Evolutionary conservation across 164 flowering plant species (phyloP).

Genomic region (Magnolia kwangsiensis): DNA sequence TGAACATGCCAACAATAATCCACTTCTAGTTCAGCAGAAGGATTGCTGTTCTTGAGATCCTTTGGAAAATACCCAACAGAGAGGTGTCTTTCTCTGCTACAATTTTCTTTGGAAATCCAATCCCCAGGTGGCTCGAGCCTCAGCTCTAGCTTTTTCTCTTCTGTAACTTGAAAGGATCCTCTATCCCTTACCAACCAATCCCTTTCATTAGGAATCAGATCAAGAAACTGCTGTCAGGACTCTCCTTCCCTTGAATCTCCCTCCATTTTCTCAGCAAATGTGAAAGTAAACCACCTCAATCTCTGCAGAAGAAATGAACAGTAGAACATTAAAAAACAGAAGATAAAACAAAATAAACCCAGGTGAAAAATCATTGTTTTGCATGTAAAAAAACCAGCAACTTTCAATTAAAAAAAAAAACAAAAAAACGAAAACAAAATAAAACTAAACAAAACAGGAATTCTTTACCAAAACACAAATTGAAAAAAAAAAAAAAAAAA

Average conservation of each 20-base stretch:
- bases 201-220: constrained; percentile 50
- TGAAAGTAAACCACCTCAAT: no score
- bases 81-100: constrained; percentile 22
- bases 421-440: no score
- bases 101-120: constrained; percentile 2
- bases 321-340: no score
- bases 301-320: no score
- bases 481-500: no score
- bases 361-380: no score
- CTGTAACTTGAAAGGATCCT: constrained; percentile 34
- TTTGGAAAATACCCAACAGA: constrained; percentile 37
- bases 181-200: constrained; percentile 37
- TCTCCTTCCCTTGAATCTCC: constrained; percentile 36
- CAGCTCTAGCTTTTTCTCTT: constrained; percentile 72
- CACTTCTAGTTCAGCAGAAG: neutral
- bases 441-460: no score
- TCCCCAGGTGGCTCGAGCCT: constrained; percentile 81
- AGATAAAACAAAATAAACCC: no score
- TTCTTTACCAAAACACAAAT: no score
- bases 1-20: no score
- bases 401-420: no score
- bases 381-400: no score
- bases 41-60: constrained; percentile 10
- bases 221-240: constrained; percentile 41
- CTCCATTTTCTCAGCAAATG: constrained; percentile 28